Evolutionary conservation across 1,284 basidiomycete genomes (phyloP).

Genomic region (Xanthoconium separans): DNA sequence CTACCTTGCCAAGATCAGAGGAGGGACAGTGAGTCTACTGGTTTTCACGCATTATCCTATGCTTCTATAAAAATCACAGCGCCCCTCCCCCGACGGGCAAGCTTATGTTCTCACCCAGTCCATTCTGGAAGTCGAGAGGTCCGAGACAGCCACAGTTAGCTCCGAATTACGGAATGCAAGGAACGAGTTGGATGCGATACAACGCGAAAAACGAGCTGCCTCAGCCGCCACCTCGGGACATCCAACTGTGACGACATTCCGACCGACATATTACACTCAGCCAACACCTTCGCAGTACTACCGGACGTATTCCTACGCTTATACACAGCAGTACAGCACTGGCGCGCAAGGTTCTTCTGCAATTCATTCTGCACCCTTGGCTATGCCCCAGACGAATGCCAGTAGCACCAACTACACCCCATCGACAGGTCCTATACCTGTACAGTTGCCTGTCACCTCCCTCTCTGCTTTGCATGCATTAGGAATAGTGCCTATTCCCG

Average conservation of each 20-base stretch:
- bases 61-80: slow-evolving; percentile 40
- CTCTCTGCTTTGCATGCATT: slow-evolving; percentile 65
- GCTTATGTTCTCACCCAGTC: slow-evolving; percentile 60
- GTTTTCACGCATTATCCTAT: slow-evolving; percentile 2
- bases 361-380: slow-evolving; percentile 32
- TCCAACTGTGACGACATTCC: slow-evolving; percentile 34
- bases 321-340: slow-evolving; percentile 49
- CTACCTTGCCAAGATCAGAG: slow-evolving; percentile 46
- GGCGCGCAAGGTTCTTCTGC: slow-evolving; percentile 28
- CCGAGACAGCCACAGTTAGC: slow-evolving; percentile 53
- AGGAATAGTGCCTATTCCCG: slow-evolving; percentile 71
- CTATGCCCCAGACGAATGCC: slow-evolving; percentile 27
- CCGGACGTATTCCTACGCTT: slow-evolving; percentile 53
- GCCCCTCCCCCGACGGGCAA: slow-evolving; percentile 57
- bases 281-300: slow-evolving; percentile 51
- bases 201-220: slow-evolving; percentile 58
- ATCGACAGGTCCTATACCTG: slow-evolving; percentile 57
- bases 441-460: slow-evolving; percentile 69
- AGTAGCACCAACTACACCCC: slow-evolving; percentile 38
- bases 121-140: slow-evolving; percentile 61
- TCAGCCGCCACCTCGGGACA: slow-evolving; percentile 23
- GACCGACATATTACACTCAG: slow-evolving; percentile 36
- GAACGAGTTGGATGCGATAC: slow-evolving; percentile 62
- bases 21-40: slow-evolving; percentile 50
- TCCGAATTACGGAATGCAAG: slow-evolving; percentile 60